Evolutionary conservation across 169 alveolate species (phyloP).

Genomic region (Plasmodium cynomolgi): DNA sequence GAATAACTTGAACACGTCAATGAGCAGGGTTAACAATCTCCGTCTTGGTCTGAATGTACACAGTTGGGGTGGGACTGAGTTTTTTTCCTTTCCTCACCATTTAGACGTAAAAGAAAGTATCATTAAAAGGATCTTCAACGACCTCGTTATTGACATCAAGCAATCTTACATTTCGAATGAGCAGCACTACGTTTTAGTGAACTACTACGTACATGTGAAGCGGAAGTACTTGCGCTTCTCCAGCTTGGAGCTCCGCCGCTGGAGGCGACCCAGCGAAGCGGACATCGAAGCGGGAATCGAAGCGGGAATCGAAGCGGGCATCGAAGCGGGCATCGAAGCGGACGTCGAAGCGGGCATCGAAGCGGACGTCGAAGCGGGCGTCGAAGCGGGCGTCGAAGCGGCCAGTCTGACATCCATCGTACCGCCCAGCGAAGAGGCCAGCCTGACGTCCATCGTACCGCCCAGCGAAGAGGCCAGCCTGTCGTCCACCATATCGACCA

Average conservation of each 20-base stretch:
- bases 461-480: not conserved
- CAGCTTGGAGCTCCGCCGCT: not conserved
- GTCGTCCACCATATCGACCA: not conserved
- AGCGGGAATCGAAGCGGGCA: too few relatives aligned
- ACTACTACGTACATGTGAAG: slow-evolving; percentile 31
- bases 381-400: too few relatives aligned
- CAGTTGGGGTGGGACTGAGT: not conserved
- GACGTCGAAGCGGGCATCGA: too few relatives aligned
- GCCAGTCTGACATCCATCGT: too few relatives aligned
- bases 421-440: not conserved
- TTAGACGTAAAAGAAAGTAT: slow-evolving; percentile 37
- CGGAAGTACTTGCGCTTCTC: slow-evolving; percentile 28
- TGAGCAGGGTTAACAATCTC: slow-evolving; percentile 4
- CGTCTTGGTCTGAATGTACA: not conserved
- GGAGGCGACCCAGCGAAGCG: not conserved
- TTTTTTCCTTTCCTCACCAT: not conserved
- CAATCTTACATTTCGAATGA: slow-evolving; percentile 54
- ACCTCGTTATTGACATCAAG: slow-evolving; percentile 25
- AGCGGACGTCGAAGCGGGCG: too few relatives aligned
- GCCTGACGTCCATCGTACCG: too few relatives aligned
- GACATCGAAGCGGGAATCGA: too few relatives aligned
- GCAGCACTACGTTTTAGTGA: slow-evolving; percentile 45
- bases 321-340: too few relatives aligned
- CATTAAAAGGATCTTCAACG: slow-evolving; percentile 32
- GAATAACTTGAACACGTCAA: slow-evolving; percentile 4